These are phyloP conservation scores for Verticillium longisporum DNA, from an alignment of 2,329 filamentous ascomycete species.

Conservation along the genomic window DNA sequence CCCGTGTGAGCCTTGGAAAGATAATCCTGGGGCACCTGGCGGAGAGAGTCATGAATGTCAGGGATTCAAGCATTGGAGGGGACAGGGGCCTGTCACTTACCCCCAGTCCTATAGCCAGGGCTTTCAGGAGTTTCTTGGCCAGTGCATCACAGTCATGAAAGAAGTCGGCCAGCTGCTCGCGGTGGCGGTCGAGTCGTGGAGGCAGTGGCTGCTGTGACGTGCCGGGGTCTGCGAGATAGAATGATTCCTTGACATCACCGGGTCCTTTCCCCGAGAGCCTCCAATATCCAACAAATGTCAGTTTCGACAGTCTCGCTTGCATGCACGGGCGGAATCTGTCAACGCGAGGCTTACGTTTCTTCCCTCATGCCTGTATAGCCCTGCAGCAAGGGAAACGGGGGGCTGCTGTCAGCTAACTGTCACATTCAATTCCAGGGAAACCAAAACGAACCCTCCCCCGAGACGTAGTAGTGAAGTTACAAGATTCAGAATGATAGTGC, in stretches of 20 bases:
- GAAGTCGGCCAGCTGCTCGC: constrained; percentile 3
- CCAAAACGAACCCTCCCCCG: background rate
- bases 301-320: background rate
- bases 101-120: constrained; percentile 67
- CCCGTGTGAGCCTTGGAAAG: constrained; percentile 45
- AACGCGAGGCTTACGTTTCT: constrained; percentile 7
- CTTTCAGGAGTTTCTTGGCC: constrained; percentile 7
- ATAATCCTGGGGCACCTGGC: constrained; percentile 35
- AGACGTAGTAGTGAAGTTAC: too few species aligned
- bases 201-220: constrained; percentile 4
- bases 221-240: constrained; percentile 10
- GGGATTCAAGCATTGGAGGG: background rate
- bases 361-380: constrained; percentile 12
- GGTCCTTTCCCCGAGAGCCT: constrained; percentile 9
- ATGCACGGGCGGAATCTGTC: too few species aligned
- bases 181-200: constrained; percentile 3
- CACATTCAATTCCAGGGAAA: background rate
- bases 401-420: background rate
- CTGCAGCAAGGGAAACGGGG: background rate
- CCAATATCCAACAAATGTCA: background rate
- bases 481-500: background rate
- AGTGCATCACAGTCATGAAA: constrained; percentile 5
- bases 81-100: constrained; percentile 30
- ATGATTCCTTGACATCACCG: constrained; percentile 11
- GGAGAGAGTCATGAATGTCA: constrained; percentile 1